Percentiles rank a stretch among this genome's conserved stretches.
phyloP scores from a whole-genome alignment of 73 alveolate genomes.

The Paramecium octaurelia region DNA sequence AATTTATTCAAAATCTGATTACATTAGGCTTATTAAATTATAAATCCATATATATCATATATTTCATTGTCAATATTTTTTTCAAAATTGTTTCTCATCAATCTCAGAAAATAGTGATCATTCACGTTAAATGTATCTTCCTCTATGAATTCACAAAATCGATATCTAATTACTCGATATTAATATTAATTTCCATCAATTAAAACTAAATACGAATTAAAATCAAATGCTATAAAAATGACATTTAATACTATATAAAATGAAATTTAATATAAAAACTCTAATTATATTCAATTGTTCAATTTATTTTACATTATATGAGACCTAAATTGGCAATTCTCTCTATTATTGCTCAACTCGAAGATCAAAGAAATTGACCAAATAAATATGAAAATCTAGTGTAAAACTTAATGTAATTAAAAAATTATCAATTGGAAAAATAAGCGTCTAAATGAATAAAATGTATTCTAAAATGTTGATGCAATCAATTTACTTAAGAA shows the following conservation, averaged over 20 bases:
- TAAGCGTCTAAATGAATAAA: neutral
- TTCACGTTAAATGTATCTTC: too few relatives aligned
- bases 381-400: too few relatives aligned
- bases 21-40: neutral
- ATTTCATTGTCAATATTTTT: neutral
- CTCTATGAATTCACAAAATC: too few relatives aligned
- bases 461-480: neutral
- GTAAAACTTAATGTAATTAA: too few relatives aligned
- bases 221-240: too few relatives aligned
- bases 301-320: neutral
- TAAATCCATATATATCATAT: neutral
- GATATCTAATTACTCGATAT: too few relatives aligned
- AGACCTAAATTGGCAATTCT: neutral
- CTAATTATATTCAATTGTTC: neutral
- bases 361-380: too few relatives aligned
- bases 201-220: neutral
- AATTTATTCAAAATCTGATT: neutral
- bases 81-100: neutral
- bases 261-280: neutral
- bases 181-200: neutral
- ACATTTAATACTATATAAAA: neutral
- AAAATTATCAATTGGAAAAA: too few relatives aligned
- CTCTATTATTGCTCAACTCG: neutral
- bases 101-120: neutral
- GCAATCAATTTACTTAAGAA: constrained; percentile 18